Evolutionary conservation across 2,329 filamentous ascomycete species (phyloP).

Genomic region (Pyrenophora tritici-repentis): DNA sequence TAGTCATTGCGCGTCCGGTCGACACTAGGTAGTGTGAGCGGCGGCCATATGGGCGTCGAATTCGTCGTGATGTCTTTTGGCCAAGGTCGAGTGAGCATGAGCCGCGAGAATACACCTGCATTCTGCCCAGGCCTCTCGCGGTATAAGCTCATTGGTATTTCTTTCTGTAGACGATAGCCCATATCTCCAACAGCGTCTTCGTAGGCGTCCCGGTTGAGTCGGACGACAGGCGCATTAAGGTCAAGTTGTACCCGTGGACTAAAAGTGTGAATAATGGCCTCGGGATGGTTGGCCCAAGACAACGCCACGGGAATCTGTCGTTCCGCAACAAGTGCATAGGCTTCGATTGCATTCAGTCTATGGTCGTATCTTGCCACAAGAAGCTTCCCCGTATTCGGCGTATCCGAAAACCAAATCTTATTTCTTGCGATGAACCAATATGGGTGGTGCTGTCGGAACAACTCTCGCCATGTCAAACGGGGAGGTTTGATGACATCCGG

Average conservation of each 20-base stretch:
- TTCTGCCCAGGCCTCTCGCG: constrained; percentile 20
- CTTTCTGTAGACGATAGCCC: constrained; percentile 54
- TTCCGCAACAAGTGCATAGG: constrained; percentile 73
- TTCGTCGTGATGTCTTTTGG: constrained; percentile 49
- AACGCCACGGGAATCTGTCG: constrained; percentile 60
- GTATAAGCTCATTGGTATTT: constrained; percentile 56
- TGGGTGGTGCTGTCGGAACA: constrained; percentile 76
- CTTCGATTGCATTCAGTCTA: constrained; percentile 75
- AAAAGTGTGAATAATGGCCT: constrained; percentile 74
- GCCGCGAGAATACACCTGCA: constrained; percentile 64
- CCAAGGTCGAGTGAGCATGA: constrained; percentile 66
- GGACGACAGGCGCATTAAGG: constrained; percentile 70
- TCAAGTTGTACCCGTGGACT: constrained; percentile 72
- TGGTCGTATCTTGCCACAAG: constrained; percentile 79
- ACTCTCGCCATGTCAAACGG: constrained; percentile 69
- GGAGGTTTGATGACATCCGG: constrained; percentile 48
- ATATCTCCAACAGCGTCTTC: constrained; percentile 23
- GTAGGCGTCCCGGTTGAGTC: constrained; percentile 44
- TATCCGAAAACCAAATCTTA: constrained; percentile 86
- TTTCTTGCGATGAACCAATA: constrained; percentile 82
- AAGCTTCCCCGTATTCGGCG: constrained; percentile 72
- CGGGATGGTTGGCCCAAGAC: constrained; percentile 67
- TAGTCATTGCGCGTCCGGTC: constrained; percentile 60
- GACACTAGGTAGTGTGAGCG: constrained; percentile 67
- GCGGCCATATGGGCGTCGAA: constrained; percentile 69